These are phyloP conservation scores for Diphasiastrum complanatum DNA, from an alignment of 83 land plant genomes.

Conservation along the genomic window DNA sequence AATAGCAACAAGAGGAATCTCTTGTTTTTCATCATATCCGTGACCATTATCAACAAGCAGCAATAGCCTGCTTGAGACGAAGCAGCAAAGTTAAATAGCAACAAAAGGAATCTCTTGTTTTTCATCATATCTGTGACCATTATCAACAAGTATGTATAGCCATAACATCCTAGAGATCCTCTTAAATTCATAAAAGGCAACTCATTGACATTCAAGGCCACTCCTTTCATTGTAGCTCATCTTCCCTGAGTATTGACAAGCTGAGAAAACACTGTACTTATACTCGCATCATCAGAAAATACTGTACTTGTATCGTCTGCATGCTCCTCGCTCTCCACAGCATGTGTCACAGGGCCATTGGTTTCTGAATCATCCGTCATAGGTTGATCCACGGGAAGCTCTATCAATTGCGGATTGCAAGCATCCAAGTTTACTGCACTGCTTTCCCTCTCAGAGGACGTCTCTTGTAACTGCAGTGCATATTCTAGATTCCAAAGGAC, in stretches of 20 bases:
- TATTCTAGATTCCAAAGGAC: constrained; percentile 78
- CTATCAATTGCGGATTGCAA: constrained; percentile 21
- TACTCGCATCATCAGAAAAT: constrained; percentile 47
- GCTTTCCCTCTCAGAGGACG: constrained; percentile 47
- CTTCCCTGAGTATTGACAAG: constrained; percentile 69
- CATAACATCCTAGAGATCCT: too few species aligned
- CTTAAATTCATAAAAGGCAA: too few species aligned
- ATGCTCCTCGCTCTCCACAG: constrained; percentile 33
- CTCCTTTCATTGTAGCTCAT: too few species aligned
- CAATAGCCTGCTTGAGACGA: too few species aligned
- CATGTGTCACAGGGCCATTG: constrained; percentile 41
- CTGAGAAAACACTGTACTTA: constrained; percentile 66
- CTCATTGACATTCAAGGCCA: too few species aligned
- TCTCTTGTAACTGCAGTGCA: constrained; percentile 71
- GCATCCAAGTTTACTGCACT: constrained; percentile 41
- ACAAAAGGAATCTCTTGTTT: too few species aligned
- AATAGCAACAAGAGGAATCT: too few species aligned
- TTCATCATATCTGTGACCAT: too few species aligned
- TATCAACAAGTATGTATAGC: too few species aligned
- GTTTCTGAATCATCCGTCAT: neutral
- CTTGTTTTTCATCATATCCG: too few species aligned
- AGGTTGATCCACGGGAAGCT: neutral
- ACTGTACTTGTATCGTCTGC: constrained; percentile 46
- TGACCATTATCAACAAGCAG: too few species aligned
- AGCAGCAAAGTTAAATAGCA: too few species aligned